Evolutionary conservation across 345 rosid species (phyloP).

Genomic region (Cochlearia excelsa): DNA sequence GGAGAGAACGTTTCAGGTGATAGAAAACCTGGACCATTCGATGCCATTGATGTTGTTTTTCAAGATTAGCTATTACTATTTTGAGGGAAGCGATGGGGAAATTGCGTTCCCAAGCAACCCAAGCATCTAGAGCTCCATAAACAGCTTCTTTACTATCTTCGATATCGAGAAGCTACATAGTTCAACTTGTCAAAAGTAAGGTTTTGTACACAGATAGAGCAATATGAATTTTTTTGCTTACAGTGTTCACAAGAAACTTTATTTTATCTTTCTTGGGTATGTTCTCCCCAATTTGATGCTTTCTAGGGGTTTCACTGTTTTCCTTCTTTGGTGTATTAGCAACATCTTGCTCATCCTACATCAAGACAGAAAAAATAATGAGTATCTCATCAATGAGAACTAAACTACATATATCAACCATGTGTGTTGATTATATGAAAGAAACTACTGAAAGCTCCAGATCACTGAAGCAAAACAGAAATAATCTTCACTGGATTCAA

Average conservation of each 20-base stretch:
- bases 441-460: too few relatives aligned
- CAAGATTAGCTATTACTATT: constrained; percentile 62
- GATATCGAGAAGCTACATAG: constrained; percentile 64
- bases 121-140: constrained; percentile 90
- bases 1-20: neutral
- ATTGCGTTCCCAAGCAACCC: constrained; percentile 92
- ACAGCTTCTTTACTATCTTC: constrained; percentile 77
- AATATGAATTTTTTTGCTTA: constrained; percentile 34
- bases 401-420: too few relatives aligned
- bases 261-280: constrained; percentile 70
- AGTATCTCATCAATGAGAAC: constrained; percentile 1
- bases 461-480: too few relatives aligned
- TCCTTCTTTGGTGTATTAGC: constrained; percentile 25
- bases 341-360: constrained; percentile 30
- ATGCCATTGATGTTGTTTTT: constrained; percentile 89
- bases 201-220: constrained; percentile 15
- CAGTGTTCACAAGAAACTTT: constrained; percentile 64
- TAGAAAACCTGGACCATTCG: constrained; percentile 66
- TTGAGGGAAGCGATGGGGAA: constrained; percentile 80
- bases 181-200: constrained; percentile 3
- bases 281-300: constrained; percentile 53
- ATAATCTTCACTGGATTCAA: neutral
- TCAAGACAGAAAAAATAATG: constrained; percentile 9
- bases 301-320: constrained; percentile 33
- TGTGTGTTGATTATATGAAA: too few relatives aligned